Percentiles rank a stretch among this genome's conserved stretches.
These are phyloP conservation scores for Paspalum vaginatum DNA, from an alignment of 176 grass and related monocot genomes.

Conservation along the genomic window DNA sequence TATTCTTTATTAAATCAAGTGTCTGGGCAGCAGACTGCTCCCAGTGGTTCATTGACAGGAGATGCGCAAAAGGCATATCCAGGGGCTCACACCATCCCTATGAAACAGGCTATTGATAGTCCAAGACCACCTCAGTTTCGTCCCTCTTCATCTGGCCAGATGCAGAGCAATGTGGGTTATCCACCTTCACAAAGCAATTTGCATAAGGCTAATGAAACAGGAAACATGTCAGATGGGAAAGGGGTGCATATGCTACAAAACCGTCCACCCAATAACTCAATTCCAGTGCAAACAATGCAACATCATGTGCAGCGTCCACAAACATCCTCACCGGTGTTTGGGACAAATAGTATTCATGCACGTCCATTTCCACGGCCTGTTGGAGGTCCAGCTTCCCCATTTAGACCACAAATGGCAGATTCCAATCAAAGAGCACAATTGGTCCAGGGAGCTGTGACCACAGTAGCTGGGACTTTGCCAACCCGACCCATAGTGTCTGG, in stretches of 20 bases:
- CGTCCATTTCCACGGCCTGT: slow-evolving; percentile 52
- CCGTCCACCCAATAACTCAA: slow-evolving; percentile 44
- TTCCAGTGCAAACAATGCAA: slow-evolving; percentile 48
- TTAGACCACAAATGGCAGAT: slow-evolving; percentile 62
- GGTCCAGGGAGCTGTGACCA: slow-evolving; percentile 51
- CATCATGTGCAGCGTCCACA: slow-evolving; percentile 61
- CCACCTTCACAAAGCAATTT: slow-evolving; percentile 38
- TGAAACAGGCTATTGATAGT: slow-evolving; percentile 33
- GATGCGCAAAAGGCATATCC: slow-evolving; percentile 38
- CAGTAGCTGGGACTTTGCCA: slow-evolving; percentile 35
- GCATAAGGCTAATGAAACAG: slow-evolving; percentile 50
- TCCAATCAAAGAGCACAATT: slow-evolving; percentile 52
- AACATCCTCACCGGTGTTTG: slow-evolving; percentile 66
- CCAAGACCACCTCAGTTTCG: slow-evolving; percentile 47
- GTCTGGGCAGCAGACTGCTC: slow-evolving; percentile 63
- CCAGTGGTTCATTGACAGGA: slow-evolving; percentile 43
- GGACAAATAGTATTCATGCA: slow-evolving; percentile 58
- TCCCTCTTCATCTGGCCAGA: slow-evolving; percentile 60
- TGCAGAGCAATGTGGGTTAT: slow-evolving; percentile 47
- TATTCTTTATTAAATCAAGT: slow-evolving; percentile 61
- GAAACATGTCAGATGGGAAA: slow-evolving; percentile 53
- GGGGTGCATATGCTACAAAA: slow-evolving; percentile 50
- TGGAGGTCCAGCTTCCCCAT: slow-evolving; percentile 44
- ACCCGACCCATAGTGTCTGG: slow-evolving; percentile 32
- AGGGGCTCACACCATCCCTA: slow-evolving; percentile 18